Base-by-base conservation (phyloP, 1,139 yeast species). In the Lizanozyma gosingica region DNA sequence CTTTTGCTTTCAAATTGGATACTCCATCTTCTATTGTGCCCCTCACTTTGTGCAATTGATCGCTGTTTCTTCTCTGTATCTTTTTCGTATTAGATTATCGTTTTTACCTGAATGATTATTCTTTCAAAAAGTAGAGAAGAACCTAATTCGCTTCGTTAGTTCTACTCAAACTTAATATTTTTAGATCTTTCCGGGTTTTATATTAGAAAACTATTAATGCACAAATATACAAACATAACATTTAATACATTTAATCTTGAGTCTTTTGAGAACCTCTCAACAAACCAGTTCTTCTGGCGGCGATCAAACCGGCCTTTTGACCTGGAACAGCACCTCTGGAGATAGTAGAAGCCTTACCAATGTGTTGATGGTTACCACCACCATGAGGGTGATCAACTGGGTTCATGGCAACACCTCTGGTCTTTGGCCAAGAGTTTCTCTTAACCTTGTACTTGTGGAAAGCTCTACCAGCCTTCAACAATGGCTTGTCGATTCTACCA, bases 341-440 rank as follows among this genome's bases (percentile, higher is more conserved):
- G 66, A 92, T 92, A 67, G 98, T 92, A 65, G 98, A 92, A 69
- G 98, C 98, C 84, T 92, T 92, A 90, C 98, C 97, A 82, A 92
- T 92, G 75, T 92, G 98, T 82, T 92, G 98, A 78, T 92, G 98
- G 97, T 92, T 92, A 92, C 98, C 98, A 90, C 98, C 98, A 85
- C 98, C 98, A 75, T 90, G 97, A 72, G 97, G 97, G 80, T 90
- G 97, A 73, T 90, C 97, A 70, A 90, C 97, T 75, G 97, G 97
- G 80, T 88, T 82, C 96, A 88, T 88, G 71, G 96, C 96, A 71
- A 88, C 97, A 88, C 97, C 97, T 80, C 97, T 87, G 69, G 97
- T 90, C 85, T 85, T 87, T 76, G 97, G 97, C 97, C 97, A 88
- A 57, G 95, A 86, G 95, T 90, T 86, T 79, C 97, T 83, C 94